Conservation (phyloP, 1,284 basidiomycete species). For the Kalmanozyma brasiliensis region DNA sequence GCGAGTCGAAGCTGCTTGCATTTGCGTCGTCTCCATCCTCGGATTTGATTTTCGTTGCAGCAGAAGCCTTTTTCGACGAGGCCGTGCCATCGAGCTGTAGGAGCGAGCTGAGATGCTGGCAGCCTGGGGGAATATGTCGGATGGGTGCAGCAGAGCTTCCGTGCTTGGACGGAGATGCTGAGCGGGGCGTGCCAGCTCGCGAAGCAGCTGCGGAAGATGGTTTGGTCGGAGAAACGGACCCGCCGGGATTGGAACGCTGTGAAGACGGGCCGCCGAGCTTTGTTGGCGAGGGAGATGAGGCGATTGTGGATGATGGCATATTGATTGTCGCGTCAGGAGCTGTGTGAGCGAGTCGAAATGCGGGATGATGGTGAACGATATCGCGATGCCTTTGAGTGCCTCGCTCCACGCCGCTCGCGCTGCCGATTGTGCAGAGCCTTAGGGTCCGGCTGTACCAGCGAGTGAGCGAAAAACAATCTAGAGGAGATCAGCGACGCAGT, state of each 20-base stretch:
- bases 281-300: conserved; percentile 25
- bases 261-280: conserved; percentile 25
- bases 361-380: too few relatives aligned
- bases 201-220: conserved; percentile 29
- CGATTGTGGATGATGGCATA: conserved; percentile 29
- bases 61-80: conserved; percentile 1
- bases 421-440: too few relatives aligned
- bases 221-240: conserved; percentile 38
- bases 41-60: conserved; percentile 34
- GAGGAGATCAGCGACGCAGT: too few relatives aligned
- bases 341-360: too few relatives aligned
- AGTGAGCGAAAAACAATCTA: too few relatives aligned
- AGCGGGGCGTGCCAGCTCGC: conserved; percentile 29
- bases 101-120: conserved; percentile 26
- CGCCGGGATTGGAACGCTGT: conserved; percentile 29
- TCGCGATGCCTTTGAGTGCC: too few relatives aligned
- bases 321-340: neutral
- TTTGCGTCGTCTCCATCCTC: conserved; percentile 26
- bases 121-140: conserved; percentile 40
- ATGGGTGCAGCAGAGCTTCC: conserved; percentile 1
- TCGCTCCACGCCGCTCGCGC: too few relatives aligned
- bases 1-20: conserved; percentile 24
- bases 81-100: conserved; percentile 21
- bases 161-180: conserved; percentile 2
- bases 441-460: too few relatives aligned